Evolutionary conservation across 202 grass and related monocot species (phyloP), one percentile per base, ranked within the genome.

Genomic region (Carex arenaria): DNA sequence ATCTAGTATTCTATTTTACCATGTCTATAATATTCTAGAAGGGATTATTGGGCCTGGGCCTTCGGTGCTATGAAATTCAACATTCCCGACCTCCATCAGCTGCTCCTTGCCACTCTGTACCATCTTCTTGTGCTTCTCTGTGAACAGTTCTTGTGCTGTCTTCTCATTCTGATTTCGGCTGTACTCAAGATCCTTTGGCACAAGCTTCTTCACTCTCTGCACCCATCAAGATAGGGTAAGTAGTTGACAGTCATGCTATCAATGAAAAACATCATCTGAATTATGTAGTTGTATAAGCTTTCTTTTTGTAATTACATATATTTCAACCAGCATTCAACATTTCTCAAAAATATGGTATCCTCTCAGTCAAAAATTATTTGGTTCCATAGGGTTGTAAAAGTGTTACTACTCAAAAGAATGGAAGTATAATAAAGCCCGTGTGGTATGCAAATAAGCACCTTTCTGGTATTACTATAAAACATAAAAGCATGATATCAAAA

Each of bases 141-240:
- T 87, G 49, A 87, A 87, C 10, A 87, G 28, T 19, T 87, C 86
- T 5, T 53, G 43, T 7, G 86, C 86, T 19, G 86, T 84, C 12
- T 54, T 69, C 61, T 87, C 86, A 13, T 61, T 43, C 1, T 52
- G 4, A 66, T 87, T 87, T 61, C 86, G 61, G 17, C 70, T 78
- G 43, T 87, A 67, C 31, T 59, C 13, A 15, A 83, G 51, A 11
- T 79, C 70, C 60, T 40, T 79, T 22, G 71, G 86, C 1, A 87
- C 18, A 10, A 84, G 43, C 10, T 62, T 42, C 22, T 60, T 72
- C 15, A 83, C 66, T 69, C 26, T 60, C 81, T 83, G 51, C 52
- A 73, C 52, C 22, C 22, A 54, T 59, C 15, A 7, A 2, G 4
- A 0, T 59, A 59, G 0, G n/a, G 17, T 59, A 59, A 59, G 4